phyloP scores from a whole-genome alignment of 495 filamentous ascomycete genomes.

The Penicillium bovifimosum region DNA sequence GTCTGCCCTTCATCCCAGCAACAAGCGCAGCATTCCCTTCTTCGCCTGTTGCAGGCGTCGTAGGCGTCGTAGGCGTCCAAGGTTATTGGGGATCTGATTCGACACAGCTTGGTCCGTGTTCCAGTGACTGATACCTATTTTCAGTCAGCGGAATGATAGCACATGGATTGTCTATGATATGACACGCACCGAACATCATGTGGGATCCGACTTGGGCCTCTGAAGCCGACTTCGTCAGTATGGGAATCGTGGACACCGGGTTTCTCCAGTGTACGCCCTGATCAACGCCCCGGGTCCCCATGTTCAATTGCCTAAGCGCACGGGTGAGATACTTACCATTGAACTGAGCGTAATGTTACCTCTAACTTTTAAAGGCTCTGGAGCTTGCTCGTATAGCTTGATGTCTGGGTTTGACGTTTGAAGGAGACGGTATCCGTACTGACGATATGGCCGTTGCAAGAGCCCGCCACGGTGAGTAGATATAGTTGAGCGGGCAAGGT shows the following conservation, averaged over 20 bases:
- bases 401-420: slow-evolving; percentile 34
- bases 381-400: slow-evolving; percentile 42
- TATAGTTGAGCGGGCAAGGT: no score
- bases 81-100: slow-evolving; percentile 27
- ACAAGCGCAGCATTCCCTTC: slow-evolving; percentile 39
- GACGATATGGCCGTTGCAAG: slow-evolving; percentile 43
- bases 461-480: slow-evolving; percentile 42
- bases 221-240: slow-evolving; percentile 34
- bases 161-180: no score
- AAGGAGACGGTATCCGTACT: slow-evolving; percentile 20
- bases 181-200: slow-evolving; percentile 32
- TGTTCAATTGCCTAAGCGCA: neutral
- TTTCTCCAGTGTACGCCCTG: slow-evolving; percentile 42
- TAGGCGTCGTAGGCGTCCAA: neutral
- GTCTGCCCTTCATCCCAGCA: slow-evolving; percentile 30
- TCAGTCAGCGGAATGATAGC: no score
- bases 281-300: neutral
- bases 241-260: slow-evolving; percentile 39
- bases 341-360: slow-evolving; percentile 47
- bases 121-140: slow-evolving; percentile 26
- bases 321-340: slow-evolving; percentile 27
- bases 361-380: slow-evolving; percentile 42
- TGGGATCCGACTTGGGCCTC: slow-evolving; percentile 36
- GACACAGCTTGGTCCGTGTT: slow-evolving; percentile 44
- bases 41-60: slow-evolving; percentile 1